Percentiles rank a stretch among this genome's conserved stretches.
phyloP scores from a whole-genome alignment of 768 basidiomycete genomes.

The Mycena latifolia region DNA sequence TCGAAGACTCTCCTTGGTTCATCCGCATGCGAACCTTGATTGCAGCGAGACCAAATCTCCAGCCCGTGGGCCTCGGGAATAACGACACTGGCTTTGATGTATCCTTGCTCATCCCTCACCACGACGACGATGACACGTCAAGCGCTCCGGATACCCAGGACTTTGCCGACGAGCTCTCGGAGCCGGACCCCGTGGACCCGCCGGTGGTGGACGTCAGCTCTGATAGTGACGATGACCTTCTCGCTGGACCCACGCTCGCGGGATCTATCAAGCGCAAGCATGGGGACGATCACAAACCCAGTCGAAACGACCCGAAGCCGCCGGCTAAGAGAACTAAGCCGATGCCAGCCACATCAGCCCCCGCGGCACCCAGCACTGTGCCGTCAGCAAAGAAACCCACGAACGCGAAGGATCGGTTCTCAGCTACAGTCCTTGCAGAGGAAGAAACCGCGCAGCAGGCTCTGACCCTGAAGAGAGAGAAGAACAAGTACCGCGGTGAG shows the following conservation, averaged over 20 bases:
- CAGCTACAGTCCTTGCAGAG: not conserved
- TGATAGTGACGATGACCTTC: not conserved
- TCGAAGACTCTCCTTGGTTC: constrained; percentile 3
- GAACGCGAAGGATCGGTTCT: constrained; percentile 17
- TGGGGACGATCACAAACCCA: not conserved
- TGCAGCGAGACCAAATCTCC: constrained; percentile 33
- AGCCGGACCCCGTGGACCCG: too few relatives aligned
- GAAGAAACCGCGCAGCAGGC: constrained; percentile 16
- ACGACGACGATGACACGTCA: constrained; percentile 6
- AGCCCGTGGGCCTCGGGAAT: constrained; percentile 35
- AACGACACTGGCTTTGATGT: constrained; percentile 9
- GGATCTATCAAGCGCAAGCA: not conserved
- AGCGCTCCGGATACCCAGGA: not conserved
- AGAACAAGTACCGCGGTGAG: constrained; percentile 1
- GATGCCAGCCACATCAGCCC: not conserved
- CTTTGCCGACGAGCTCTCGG: not conserved
- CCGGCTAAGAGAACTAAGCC: constrained; percentile 6
- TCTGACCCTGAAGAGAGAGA: constrained; percentile 5
- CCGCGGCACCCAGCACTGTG: not conserved
- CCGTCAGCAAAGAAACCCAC: not conserved
- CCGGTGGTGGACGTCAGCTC: not conserved
- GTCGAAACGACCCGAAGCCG: not conserved
- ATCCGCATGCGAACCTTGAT: constrained; percentile 20
- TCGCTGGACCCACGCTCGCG: not conserved
- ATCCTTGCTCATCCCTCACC: not conserved